Evolutionary conservation across 192 early-diverging fungal genomes (phyloP).

Genomic region (Pilobolus umbonatus): DNA sequence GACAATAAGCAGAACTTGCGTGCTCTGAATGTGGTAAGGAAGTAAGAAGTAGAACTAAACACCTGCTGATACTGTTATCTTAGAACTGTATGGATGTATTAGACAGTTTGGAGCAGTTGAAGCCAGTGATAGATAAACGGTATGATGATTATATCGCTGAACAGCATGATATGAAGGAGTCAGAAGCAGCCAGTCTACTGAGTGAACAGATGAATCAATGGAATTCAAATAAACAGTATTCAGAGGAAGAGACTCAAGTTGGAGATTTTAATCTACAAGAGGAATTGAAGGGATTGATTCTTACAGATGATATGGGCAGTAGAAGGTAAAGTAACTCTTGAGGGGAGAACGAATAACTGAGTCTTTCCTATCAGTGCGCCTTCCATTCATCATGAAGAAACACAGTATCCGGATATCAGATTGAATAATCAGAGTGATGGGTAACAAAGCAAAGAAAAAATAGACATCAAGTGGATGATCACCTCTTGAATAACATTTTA

Average conservation of each 20-base stretch:
- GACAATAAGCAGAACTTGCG: constrained; percentile 33
- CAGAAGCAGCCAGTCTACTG: not conserved
- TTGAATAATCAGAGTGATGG: constrained; percentile 30
- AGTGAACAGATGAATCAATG: constrained; percentile 5
- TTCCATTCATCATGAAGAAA: not conserved
- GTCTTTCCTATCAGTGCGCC: not conserved
- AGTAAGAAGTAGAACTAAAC: not conserved
- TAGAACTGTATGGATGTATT: constrained; percentile 50
- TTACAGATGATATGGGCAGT: constrained; percentile 10
- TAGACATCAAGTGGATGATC: not conserved
- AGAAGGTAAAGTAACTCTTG: constrained; percentile 8
- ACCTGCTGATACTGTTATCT: constrained; percentile 24
- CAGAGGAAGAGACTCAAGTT: not conserved
- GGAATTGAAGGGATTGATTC: constrained; percentile 21
- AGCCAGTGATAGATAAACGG: constrained; percentile 44
- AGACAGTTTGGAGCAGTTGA: constrained; percentile 49
- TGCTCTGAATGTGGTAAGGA: constrained; percentile 29
- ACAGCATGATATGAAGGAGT: not conserved
- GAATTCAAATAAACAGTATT: constrained; percentile 5
- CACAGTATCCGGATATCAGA: constrained; percentile 12
- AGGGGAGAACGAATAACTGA: no score
- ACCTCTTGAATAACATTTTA: not conserved
- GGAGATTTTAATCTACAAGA: constrained; percentile 34
- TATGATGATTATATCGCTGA: constrained; percentile 7
- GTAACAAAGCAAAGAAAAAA: constrained; percentile 10